Base-by-base conservation (phyloP, 345 rosid species). In the Anacardium occidentale region DNA sequence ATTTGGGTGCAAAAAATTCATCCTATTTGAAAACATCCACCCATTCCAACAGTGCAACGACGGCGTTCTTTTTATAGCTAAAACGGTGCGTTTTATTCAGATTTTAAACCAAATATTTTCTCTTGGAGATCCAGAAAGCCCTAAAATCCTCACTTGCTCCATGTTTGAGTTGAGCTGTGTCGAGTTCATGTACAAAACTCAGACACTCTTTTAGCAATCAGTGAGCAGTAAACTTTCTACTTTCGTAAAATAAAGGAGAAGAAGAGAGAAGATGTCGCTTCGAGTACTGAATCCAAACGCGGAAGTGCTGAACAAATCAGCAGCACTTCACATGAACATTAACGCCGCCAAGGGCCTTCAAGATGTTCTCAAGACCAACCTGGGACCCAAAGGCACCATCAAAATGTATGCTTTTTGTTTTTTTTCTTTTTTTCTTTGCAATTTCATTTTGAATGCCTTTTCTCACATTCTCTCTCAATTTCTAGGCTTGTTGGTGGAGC, bases 321-420 rank as follows among this genome's bases (percentile, higher is more conserved):
- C 96, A 68, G 98, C 98, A 69, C 91, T 95, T 57, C 99, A 95
- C 77, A 95, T 95, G 98, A 95, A 89, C 84, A 95, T 95, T 76
- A 92, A 91, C 83, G 97, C 98, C 69, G 99, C 97, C 66, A 95
- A 92, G 83, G 96, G 97, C 59, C 83, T 95, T 69, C 99, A 95
- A 37, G 99, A 95, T 62, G 97, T 95, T 32, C 96, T 92, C 77
- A 95, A 89, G 74, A 73, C 90, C 42, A 95, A 95, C 76, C 98
- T 95, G 75, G 99, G 98, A 51, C 99, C 99, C 26, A 92, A 92
- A 76, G 99, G 99, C 77, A 95, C 98, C 73, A 95, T 95, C 78
- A 95, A 95, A 83, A 95, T 95, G 99, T 89, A 71, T 54, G 34
- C 22, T 60, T 68, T 17, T 29, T 24, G 70, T 62, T 44, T 10